Percentiles rank a stretch among this genome's conserved stretches.
These are phyloP conservation scores for Cicer judaicum DNA, from an alignment of 306 rosid species.

Conservation along the genomic window DNA sequence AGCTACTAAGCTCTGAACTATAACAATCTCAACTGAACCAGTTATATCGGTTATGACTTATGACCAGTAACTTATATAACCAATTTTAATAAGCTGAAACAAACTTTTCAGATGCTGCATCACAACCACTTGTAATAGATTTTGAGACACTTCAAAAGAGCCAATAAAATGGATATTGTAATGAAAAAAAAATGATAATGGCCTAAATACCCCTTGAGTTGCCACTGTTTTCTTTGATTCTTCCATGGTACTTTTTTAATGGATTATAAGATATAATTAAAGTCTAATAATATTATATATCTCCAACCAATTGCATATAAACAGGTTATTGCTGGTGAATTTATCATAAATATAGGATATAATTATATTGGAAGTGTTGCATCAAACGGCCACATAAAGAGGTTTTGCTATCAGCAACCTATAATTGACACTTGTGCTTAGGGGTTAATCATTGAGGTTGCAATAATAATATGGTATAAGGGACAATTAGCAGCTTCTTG, in stretches of 20 bases:
- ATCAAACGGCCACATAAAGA: conserved; percentile 22
- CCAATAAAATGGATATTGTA: not conserved
- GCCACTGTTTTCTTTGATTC: not conserved
- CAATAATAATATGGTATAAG: not conserved
- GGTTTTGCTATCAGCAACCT: conserved; percentile 36
- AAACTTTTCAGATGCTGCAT: too few species aligned
- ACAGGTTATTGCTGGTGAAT: not conserved
- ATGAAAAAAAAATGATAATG: not conserved
- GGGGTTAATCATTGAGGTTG: conserved; percentile 39
- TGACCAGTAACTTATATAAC: too few species aligned
- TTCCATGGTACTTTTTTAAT: conserved; percentile 10
- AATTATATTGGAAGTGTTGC: not conserved
- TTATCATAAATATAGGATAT: conserved; percentile 22
- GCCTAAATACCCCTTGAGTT: not conserved
- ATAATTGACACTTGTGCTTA: conserved; percentile 41
- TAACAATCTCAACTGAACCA: too few species aligned
- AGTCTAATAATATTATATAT: not conserved
- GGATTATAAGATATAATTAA: not conserved
- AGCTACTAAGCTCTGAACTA: too few species aligned
- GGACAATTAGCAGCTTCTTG: conserved; percentile 23
- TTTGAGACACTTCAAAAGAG: not conserved
- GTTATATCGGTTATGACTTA: too few species aligned
- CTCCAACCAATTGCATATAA: conserved; percentile 9
- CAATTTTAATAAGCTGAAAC: too few species aligned
- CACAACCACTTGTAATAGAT: too few species aligned